These are phyloP conservation scores for Lepidopterella palustris DNA, from an alignment of 495 filamentous ascomycete species.

Conservation along the genomic window DNA sequence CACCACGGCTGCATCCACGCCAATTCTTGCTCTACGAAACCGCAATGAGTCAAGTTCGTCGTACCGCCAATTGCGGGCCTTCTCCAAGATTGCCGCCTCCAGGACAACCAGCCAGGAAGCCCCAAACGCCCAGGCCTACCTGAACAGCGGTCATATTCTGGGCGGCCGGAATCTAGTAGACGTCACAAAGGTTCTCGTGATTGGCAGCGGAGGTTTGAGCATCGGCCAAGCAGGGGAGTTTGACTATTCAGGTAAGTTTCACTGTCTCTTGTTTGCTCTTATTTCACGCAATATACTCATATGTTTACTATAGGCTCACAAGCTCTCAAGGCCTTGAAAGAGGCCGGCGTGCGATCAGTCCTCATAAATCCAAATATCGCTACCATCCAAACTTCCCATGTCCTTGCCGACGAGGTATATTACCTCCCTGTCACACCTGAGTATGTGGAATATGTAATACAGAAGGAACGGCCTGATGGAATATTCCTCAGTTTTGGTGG, in stretches of 20 bases:
- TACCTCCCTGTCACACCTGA: slow-evolving; percentile 96
- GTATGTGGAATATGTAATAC: slow-evolving; percentile 94
- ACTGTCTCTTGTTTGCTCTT: background rate
- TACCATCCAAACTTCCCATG: slow-evolving; percentile 97
- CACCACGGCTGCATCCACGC: slow-evolving; percentile 10
- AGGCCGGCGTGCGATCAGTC: slow-evolving; percentile 88
- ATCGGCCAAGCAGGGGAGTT: slow-evolving; percentile 99
- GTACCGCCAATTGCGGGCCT: slow-evolving; percentile 21
- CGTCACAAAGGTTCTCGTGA: slow-evolving; percentile 97
- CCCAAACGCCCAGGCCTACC: slow-evolving; percentile 79
- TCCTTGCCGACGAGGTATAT: slow-evolving; percentile 94
- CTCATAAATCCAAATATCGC: slow-evolving; percentile 99
- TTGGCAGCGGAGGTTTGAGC: slow-evolving; percentile 90
- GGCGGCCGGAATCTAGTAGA: slow-evolving; percentile 66
- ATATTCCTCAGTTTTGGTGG: slow-evolving; percentile 97
- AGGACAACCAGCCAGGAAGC: slow-evolving; percentile 49
- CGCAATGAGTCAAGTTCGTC: slow-evolving; percentile 15
- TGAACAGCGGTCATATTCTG: slow-evolving; percentile 77
- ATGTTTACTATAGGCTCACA: slow-evolving; percentile 61
- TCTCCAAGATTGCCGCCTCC: slow-evolving; percentile 18
- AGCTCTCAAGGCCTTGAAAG: slow-evolving; percentile 72
- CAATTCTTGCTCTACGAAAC: slow-evolving; percentile 7
- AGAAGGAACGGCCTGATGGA: slow-evolving; percentile 85
- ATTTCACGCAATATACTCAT: slow-evolving; percentile 2
- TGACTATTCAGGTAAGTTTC: slow-evolving; percentile 81